phyloP scores from a whole-genome alignment of 805 yeast species.

The Metschnikowia lachancei region DNA sequence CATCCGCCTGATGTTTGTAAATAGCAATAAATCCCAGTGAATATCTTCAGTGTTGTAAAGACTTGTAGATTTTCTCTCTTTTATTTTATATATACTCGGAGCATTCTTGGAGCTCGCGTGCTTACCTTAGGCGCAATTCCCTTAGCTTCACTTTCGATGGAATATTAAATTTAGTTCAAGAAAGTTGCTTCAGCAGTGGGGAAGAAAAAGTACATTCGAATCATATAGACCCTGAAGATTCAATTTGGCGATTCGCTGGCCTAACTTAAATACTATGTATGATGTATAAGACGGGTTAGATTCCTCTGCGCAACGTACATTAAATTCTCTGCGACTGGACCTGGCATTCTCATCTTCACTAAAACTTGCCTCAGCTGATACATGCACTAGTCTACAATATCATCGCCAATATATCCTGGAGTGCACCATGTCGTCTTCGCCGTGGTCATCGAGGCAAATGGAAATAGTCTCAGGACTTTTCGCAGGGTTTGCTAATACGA shows the following conservation, averaged over 20 bases:
- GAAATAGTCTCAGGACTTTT: conserved; percentile 70
- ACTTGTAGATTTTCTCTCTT: too few species aligned
- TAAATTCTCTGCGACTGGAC: conserved; percentile 1
- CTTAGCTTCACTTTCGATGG: neutral
- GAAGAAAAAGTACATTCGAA: neutral
- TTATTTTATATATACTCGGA: too few species aligned
- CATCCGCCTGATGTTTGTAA: conserved; percentile 52
- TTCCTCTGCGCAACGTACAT: neutral
- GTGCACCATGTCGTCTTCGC: neutral
- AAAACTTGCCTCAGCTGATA: neutral
- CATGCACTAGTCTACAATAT: neutral
- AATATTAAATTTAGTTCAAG: neutral
- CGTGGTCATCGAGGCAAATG: conserved; percentile 29
- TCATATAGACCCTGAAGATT: too few species aligned
- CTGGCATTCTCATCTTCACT: conserved; percentile 1
- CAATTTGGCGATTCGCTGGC: too few species aligned
- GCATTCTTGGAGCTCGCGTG: neutral
- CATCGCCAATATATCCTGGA: neutral
- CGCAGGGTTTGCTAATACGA: conserved; percentile 80
- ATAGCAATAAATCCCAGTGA: conserved; percentile 11
- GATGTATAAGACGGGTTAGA: too few species aligned
- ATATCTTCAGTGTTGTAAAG: neutral
- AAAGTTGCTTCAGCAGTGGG: neutral
- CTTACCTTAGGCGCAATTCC: too few species aligned
- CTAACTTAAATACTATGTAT: neutral